Evolutionary conservation across 1,139 yeast genomes (phyloP), one percentile per base, ranked within the genome.

Genomic region (Arxiozyma bovina): DNA sequence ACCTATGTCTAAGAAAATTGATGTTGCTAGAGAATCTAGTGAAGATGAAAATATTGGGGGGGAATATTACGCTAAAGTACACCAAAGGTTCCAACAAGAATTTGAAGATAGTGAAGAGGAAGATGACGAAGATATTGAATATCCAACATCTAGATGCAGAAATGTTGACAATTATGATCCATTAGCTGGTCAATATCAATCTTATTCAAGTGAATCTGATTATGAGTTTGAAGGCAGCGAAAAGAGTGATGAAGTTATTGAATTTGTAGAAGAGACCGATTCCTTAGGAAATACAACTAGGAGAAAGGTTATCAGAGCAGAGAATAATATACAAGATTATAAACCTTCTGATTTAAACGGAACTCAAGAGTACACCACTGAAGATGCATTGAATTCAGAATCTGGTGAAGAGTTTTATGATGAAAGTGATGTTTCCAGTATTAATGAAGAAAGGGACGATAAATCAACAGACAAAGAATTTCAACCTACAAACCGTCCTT

Each of bases 1-100:
- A 48, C 81, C 89, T 21, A 85, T 90, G 78, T 78, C 87, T 53
- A 82, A 80, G 58, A 85, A 81, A 60, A 81, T 79, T 53, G 65
- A 62, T 41, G 50, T 46, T 6, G 49, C 45, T 15, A 55, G 55
- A 47, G 69, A 67, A 43, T 65, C 69, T 3, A 62, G 69, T 52
- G 71, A 66, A 51, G 72, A 68, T 52, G 72, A 69, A 51, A 57
- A 58, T 42, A 55, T 62, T 22, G 69, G 66, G 7, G 64, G 62
- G n/a, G 69, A 63, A 42, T 68, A 65, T 45, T 66, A 68, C 51
- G 58, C 63, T 15, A 63, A 59, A 50, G 53, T 67, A 50, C 70
- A 67, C 55, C 61, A 63, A 17, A 63, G 57, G 43, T 66, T 64
- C 53, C 65, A 68, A 57, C 60, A 60, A 50, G 71, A 68, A 55